Percentiles rank a stretch among this genome's conserved stretches.
Evolutionary conservation across 495 filamentous ascomycete genomes (phyloP).

Genomic region (Talaromyces proteolyticus): DNA sequence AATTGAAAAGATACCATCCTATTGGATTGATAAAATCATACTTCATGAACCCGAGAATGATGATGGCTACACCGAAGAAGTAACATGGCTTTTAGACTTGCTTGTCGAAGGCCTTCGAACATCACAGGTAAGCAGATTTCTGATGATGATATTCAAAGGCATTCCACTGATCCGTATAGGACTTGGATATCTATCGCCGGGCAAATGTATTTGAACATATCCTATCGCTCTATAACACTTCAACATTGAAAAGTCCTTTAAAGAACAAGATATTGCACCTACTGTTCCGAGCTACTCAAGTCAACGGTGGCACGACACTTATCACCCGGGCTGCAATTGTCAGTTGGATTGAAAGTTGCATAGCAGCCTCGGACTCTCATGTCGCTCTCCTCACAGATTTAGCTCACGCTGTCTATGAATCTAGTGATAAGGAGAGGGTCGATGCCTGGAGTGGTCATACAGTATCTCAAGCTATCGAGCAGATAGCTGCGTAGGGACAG

Average conservation of each 20-base stretch:
- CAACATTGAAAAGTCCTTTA: slow-evolving; percentile 50
- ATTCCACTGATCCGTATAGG: slow-evolving; percentile 26
- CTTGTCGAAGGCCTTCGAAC: slow-evolving; percentile 65
- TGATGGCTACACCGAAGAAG: slow-evolving; percentile 68
- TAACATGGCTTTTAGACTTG: slow-evolving; percentile 75
- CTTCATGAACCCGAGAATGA: slow-evolving; percentile 63
- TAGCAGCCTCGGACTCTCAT: slow-evolving; percentile 36
- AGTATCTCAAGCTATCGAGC: slow-evolving; percentile 22
- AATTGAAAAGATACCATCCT: slow-evolving; percentile 63
- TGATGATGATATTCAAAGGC: neutral
- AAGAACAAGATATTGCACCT: slow-evolving; percentile 67
- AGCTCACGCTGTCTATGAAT: slow-evolving; percentile 56
- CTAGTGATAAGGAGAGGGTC: slow-evolving; percentile 62
- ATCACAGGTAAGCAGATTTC: slow-evolving; percentile 29
- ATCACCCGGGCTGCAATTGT: slow-evolving; percentile 79
- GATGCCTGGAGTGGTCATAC: slow-evolving; percentile 59
- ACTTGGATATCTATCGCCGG: slow-evolving; percentile 79
- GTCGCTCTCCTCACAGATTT: slow-evolving; percentile 51
- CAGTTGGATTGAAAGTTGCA: slow-evolving; percentile 68
- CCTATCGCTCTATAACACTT: slow-evolving; percentile 63
- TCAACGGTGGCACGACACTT: slow-evolving; percentile 78
- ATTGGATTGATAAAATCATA: slow-evolving; percentile 68
- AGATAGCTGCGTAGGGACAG: slow-evolving; percentile 17
- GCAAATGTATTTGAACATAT: slow-evolving; percentile 75
- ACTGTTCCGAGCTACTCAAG: slow-evolving; percentile 63